Percentiles rank a stretch among this genome's conserved stretches.
Conservation (phyloP, 352 stramenopile genomes). For the Elongisporangium anandrum region DNA sequence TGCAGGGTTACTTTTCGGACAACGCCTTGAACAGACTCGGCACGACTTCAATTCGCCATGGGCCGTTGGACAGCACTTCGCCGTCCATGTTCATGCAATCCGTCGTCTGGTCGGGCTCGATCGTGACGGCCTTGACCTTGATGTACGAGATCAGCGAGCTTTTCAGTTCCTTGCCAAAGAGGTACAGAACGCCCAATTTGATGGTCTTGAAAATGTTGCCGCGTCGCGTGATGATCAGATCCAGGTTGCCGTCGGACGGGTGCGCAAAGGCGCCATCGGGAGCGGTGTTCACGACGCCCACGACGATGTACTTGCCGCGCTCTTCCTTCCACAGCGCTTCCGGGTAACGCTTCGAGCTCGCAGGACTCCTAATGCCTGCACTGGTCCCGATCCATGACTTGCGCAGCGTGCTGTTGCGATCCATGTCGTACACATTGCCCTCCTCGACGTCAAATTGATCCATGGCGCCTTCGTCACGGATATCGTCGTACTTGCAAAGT, state of each 20-base stretch:
- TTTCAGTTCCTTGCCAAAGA: constrained; percentile 69
- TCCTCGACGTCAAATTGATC: constrained; percentile 84
- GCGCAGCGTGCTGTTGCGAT: constrained; percentile 37
- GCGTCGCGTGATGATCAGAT: constrained; percentile 75
- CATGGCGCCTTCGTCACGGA: constrained; percentile 62
- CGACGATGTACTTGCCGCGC: constrained; percentile 54
- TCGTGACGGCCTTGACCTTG: constrained; percentile 74
- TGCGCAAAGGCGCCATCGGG: constrained; percentile 69
- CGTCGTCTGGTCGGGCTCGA: constrained; percentile 50
- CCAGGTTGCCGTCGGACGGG: constrained; percentile 73
- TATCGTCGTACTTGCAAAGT: constrained; percentile 70
- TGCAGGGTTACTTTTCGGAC: constrained; percentile 84
- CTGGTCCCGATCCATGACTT: constrained; percentile 65
- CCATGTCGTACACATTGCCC: constrained; percentile 69
- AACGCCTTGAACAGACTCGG: constrained; percentile 86
- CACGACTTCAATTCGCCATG: constrained; percentile 81
- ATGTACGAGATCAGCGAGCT: constrained; percentile 69
- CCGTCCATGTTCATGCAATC: constrained; percentile 84
- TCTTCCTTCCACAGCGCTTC: constrained; percentile 64
- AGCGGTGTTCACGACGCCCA: constrained; percentile 66
- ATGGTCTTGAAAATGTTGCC: constrained; percentile 39
- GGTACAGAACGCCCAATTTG: constrained; percentile 54
- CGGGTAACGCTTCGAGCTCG: constrained; percentile 55
- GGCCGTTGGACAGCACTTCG: constrained; percentile 58
- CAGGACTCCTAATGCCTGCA: constrained; percentile 49